Evolutionary conservation across 305 asterid genomes (phyloP), one percentile per base, ranked within the genome.

Genomic region (Fraxinus platypoda): DNA sequence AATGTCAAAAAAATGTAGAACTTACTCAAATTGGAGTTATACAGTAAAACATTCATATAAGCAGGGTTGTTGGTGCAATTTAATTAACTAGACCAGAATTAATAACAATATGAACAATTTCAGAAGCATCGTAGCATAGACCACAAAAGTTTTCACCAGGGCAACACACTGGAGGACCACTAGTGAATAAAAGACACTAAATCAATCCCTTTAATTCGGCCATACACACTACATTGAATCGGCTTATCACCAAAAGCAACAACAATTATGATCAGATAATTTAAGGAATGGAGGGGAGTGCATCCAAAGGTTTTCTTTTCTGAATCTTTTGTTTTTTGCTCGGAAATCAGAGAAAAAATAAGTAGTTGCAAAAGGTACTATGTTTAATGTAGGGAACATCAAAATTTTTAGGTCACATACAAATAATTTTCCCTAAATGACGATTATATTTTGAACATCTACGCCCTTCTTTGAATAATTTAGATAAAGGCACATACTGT

Each of bases 1-100:
- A 78, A 77, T 80, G 78, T 37, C 34, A 79, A 66, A 78, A 68
- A 62, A 82, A 41, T 66, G 76, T 57, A 46, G 76, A 81, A 30
- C 38, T 33, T 78, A 37, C 80, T 68, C 26, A 37, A 81, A 79
- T 62, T 78, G 57, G 78, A 54, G 77, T 64, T 15, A 9, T 41
- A 57, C 21, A 72, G 64, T 72, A 64, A 28, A 62, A 81, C 75
- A 71, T 7, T 71, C 74, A 17, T 2, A 31, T 2, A 31, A 71
- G 25, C 33, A 26, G 35, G 35, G 73, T 66, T 25, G 54, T 49
- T 75, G 33, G 30, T 68, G 52, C 71, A 41, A 21, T 21, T 72
- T 72, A 73, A 76, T 21, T 33, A 43, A 62, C 76, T 28, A 81
- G 37, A 72, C 52, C 38, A 26, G n/a, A 38, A 68, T 41, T 41